These are phyloP conservation scores for Parmelia sp. DNA, from an alignment of 495 filamentous ascomycete genomes.

Conservation along the genomic window DNA sequence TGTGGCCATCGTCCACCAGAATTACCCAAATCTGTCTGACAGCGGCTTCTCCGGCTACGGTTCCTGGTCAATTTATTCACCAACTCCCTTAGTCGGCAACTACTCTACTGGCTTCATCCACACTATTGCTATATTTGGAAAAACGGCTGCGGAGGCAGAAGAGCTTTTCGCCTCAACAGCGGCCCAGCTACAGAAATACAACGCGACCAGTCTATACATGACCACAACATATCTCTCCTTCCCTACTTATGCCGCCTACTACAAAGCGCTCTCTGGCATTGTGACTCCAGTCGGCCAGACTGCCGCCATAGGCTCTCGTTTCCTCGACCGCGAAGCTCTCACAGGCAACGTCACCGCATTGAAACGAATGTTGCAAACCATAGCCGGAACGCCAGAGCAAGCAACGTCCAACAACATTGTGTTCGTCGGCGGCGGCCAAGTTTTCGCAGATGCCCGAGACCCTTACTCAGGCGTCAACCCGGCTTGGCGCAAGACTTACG, in stretches of 20 bases:
- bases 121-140: conserved; percentile 30
- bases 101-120: conserved; percentile 35
- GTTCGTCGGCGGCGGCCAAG: conserved; percentile 37
- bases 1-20: conserved; percentile 24
- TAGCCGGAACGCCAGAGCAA: conserved; percentile 29
- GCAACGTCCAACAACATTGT: conserved; percentile 31
- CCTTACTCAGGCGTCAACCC: conserved; percentile 37
- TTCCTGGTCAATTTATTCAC: conserved; percentile 32
- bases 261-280: conserved; percentile 31
- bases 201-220: conserved; percentile 30
- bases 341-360: conserved; percentile 25
- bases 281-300: conserved; percentile 26
- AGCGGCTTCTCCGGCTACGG: conserved; percentile 32
- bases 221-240: conserved; percentile 31
- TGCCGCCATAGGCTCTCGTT: conserved; percentile 33
- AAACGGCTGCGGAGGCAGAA: conserved; percentile 26
- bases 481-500: conserved; percentile 40
- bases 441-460: conserved; percentile 27
- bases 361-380: conserved; percentile 27
- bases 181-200: conserved; percentile 26
- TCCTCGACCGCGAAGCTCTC: conserved; percentile 35
- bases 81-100: conserved; percentile 25
- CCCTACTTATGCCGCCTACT: conserved; percentile 34
- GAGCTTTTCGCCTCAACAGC: conserved; percentile 26
- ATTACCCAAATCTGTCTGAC: conserved; percentile 27